phyloP scores from a whole-genome alignment of 805 yeast species.

The Clavispora carvajalis region DNA sequence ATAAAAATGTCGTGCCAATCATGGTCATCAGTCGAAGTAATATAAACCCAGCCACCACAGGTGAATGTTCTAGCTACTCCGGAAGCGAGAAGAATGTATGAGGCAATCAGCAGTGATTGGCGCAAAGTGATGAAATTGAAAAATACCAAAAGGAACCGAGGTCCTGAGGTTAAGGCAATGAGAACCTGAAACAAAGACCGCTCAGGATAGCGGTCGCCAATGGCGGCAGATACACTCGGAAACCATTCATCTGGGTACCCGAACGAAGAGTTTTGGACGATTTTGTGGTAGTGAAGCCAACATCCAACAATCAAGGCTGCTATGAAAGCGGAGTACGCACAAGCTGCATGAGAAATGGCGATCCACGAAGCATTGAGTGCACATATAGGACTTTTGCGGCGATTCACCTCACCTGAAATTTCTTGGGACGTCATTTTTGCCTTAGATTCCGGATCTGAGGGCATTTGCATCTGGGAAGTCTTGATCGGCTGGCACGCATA shows the following conservation, averaged over 20 bases:
- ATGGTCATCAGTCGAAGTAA: conserved; percentile 95
- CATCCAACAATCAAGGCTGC: conserved; percentile 73
- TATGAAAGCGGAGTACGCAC: conserved; percentile 70
- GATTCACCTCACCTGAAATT: not conserved
- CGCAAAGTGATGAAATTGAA: conserved; percentile 48
- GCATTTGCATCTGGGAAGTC: not conserved
- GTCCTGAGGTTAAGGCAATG: conserved; percentile 91
- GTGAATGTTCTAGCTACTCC: conserved; percentile 91
- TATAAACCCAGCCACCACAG: conserved; percentile 98
- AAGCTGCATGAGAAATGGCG: conserved; percentile 66
- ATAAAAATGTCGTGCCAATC: conserved; percentile 94
- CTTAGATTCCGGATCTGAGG: not conserved
- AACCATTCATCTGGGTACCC: conserved; percentile 99
- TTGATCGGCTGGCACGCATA: too few relatives aligned
- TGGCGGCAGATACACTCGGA: conserved; percentile 94
- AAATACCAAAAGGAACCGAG: conserved; percentile 65
- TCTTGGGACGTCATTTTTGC: not conserved
- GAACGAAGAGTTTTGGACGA: conserved; percentile 77
- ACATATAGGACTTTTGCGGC: conserved; percentile 1
- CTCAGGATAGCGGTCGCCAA: conserved; percentile 96
- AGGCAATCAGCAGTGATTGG: conserved; percentile 28
- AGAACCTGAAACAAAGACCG: conserved; percentile 85
- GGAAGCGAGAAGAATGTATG: conserved; percentile 41
- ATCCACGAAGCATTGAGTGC: conserved; percentile 59
- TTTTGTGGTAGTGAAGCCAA: conserved; percentile 76